These are phyloP conservation scores for Leucosporidium yakuticum DNA, from an alignment of 768 basidiomycete species.

Conservation along the genomic window DNA sequence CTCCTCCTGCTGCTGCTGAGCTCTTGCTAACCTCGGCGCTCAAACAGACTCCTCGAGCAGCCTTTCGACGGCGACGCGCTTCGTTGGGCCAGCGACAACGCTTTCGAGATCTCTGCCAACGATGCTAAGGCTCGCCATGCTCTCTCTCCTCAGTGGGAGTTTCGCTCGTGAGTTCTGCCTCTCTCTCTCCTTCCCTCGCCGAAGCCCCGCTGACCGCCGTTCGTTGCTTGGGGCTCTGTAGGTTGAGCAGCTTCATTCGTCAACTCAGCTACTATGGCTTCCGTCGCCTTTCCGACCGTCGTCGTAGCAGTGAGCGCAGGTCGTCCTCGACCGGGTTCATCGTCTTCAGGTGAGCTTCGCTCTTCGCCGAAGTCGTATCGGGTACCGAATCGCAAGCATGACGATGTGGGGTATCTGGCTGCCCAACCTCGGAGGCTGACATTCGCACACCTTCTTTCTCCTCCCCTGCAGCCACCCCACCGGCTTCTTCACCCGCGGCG, in stretches of 20 bases:
- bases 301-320: constrained; percentile 21
- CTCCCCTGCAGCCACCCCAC: constrained; percentile 17
- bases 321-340: constrained; percentile 14
- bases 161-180: constrained; percentile 10
- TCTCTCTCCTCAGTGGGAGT: constrained; percentile 20
- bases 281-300: constrained; percentile 30
- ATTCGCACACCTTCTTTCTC: too few relatives aligned
- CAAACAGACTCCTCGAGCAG: constrained; percentile 19
- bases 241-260: constrained; percentile 28
- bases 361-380: neutral
- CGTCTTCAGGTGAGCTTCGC: constrained; percentile 17
- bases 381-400: too few relatives aligned
- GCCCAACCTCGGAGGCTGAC: too few relatives aligned
- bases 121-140: constrained; percentile 26
- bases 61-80: constrained; percentile 12
- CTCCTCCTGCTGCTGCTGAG: neutral
- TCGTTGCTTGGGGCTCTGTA: neutral
- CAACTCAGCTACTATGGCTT: constrained; percentile 16
- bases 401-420: too few relatives aligned
- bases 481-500: constrained; percentile 24
- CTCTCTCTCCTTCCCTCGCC: too few relatives aligned
- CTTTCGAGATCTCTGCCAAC: constrained; percentile 20
- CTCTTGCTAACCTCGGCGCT: neutral
- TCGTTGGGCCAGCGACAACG: constrained; percentile 14
- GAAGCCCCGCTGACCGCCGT: neutral